Evolutionary conservation across 495 filamentous ascomycete genomes (phyloP).

Genomic region (Mycothermus thermophilus): DNA sequence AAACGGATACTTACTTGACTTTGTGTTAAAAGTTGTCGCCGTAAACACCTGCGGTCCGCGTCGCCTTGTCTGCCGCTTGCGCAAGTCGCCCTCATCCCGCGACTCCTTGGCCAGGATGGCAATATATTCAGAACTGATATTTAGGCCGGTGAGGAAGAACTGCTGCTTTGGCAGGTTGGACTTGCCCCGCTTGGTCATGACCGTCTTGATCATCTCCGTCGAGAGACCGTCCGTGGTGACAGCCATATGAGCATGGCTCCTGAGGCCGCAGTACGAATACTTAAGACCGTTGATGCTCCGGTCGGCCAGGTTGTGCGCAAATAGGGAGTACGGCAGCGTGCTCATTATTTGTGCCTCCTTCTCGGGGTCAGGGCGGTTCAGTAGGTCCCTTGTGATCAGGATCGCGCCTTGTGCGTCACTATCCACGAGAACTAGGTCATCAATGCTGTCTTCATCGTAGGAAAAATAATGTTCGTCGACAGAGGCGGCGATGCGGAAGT

Average conservation of each 20-base stretch:
- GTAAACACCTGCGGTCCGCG: constrained; percentile 61
- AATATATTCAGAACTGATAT: constrained; percentile 51
- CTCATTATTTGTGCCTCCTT: constrained; percentile 43
- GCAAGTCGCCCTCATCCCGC: too few relatives aligned
- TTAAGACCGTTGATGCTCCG: constrained; percentile 49
- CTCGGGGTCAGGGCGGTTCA: constrained; percentile 24
- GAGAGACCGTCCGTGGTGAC: constrained; percentile 31
- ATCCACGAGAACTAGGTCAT: constrained; percentile 58
- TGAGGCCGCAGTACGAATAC: constrained; percentile 61
- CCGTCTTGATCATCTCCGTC: constrained; percentile 36
- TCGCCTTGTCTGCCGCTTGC: too few relatives aligned
- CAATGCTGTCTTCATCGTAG: constrained; percentile 29
- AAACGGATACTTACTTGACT: constrained; percentile 47
- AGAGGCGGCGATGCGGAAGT: constrained; percentile 71
- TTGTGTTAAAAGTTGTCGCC: constrained; percentile 56
- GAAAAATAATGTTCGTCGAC: constrained; percentile 58
- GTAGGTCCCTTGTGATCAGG: constrained; percentile 58
- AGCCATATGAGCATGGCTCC: constrained; percentile 46
- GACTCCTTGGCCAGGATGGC: constrained; percentile 53
- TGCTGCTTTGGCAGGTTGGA: constrained; percentile 62
- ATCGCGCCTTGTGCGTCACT: constrained; percentile 65
- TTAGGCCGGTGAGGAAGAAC: constrained; percentile 67
- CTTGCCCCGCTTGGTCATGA: constrained; percentile 52
- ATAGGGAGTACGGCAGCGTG: constrained; percentile 60
- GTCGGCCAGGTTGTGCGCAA: constrained; percentile 54